Evolutionary conservation across 1,139 yeast genomes (phyloP).

Genomic region (Saccharomyces hybrid): DNA sequence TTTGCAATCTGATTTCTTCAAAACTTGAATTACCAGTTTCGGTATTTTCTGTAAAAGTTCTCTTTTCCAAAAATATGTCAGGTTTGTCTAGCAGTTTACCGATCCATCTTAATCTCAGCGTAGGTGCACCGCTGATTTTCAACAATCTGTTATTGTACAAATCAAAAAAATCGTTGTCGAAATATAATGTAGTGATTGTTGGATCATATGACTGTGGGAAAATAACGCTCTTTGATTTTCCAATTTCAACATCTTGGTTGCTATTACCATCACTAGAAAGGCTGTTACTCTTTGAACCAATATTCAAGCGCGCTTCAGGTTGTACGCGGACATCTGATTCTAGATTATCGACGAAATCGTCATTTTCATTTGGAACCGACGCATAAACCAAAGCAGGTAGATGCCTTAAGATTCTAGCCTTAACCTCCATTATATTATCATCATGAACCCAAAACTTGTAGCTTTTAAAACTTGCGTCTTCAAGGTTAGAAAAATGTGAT

Average conservation of each 20-base stretch:
- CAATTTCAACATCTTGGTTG: slow-evolving; percentile 33
- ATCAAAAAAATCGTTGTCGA: slow-evolving; percentile 77
- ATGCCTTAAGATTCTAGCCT: slow-evolving; percentile 85
- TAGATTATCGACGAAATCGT: slow-evolving; percentile 23
- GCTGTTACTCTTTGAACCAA: slow-evolving; percentile 31
- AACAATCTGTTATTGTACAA: slow-evolving; percentile 78
- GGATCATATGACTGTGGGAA: slow-evolving; percentile 54
- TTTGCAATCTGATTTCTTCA: slow-evolving; percentile 42
- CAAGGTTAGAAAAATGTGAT: slow-evolving; percentile 24
- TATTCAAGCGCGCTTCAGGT: neutral
- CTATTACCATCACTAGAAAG: slow-evolving; percentile 29
- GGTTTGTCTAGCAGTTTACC: slow-evolving; percentile 73
- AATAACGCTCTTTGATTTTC: slow-evolving; percentile 7
- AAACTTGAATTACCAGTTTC: slow-evolving; percentile 44
- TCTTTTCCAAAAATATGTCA: slow-evolving; percentile 73
- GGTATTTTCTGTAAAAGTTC: slow-evolving; percentile 51
- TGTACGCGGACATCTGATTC: slow-evolving; percentile 29
- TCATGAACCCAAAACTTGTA: slow-evolving; percentile 95
- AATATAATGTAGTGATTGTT: slow-evolving; percentile 75
- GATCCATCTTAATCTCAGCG: slow-evolving; percentile 84
- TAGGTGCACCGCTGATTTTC: slow-evolving; percentile 60
- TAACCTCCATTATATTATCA: slow-evolving; percentile 95
- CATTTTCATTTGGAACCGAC: slow-evolving; percentile 31
- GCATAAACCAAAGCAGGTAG: slow-evolving; percentile 84
- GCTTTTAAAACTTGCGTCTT: slow-evolving; percentile 46